A percentile compares a stretch with the other conserved stretches of the same genome.
Conservation (phyloP, 495 filamentous ascomycete genomes). For the Aspergillus coremiiformis region DNA sequence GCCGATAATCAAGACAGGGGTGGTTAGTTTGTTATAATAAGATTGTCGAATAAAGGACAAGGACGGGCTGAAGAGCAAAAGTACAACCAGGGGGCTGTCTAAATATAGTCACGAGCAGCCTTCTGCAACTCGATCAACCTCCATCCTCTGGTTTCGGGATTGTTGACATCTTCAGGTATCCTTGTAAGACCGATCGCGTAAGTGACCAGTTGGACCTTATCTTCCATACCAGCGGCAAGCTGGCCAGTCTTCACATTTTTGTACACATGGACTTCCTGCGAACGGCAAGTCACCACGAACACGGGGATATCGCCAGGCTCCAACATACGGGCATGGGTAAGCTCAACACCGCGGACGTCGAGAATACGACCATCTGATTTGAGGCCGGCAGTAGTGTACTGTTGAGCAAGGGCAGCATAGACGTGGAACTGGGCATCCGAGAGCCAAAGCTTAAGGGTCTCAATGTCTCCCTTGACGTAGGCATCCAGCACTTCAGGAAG, state of each 20-base stretch:
- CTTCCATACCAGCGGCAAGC: slow-evolving; percentile 96
- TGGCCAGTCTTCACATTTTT: slow-evolving; percentile 80
- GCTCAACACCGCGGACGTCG: slow-evolving; percentile 89
- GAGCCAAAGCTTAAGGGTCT: slow-evolving; percentile 88
- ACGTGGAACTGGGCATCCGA: slow-evolving; percentile 91
- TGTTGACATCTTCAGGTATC: slow-evolving; percentile 89
- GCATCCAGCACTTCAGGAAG: slow-evolving; percentile 95
- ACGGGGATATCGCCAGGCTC: slow-evolving; percentile 97
- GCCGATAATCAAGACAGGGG: slow-evolving; percentile 15
- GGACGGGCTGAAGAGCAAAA: slow-evolving; percentile 2
- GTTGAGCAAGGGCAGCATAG: slow-evolving; percentile 86
- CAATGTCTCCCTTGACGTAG: slow-evolving; percentile 91
- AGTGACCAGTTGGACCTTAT: slow-evolving; percentile 94
- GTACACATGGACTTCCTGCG: slow-evolving; percentile 98
- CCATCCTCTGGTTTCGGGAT: slow-evolving; percentile 95
- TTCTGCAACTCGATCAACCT: slow-evolving; percentile 97
- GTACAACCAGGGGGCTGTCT: too few species aligned
- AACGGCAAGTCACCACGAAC: slow-evolving; percentile 91
- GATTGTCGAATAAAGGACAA: slow-evolving; percentile 4
- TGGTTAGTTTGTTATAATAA: not conserved
- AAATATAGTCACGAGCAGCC: slow-evolving; percentile 91
- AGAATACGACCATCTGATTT: slow-evolving; percentile 91
- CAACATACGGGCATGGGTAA: slow-evolving; percentile 78
- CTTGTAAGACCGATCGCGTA: slow-evolving; percentile 95
- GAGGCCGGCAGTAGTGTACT: slow-evolving; percentile 86